Conservation (phyloP, 2,329 filamentous ascomycete genomes). For the Graphilbum ipis-grandicollis region DNA sequence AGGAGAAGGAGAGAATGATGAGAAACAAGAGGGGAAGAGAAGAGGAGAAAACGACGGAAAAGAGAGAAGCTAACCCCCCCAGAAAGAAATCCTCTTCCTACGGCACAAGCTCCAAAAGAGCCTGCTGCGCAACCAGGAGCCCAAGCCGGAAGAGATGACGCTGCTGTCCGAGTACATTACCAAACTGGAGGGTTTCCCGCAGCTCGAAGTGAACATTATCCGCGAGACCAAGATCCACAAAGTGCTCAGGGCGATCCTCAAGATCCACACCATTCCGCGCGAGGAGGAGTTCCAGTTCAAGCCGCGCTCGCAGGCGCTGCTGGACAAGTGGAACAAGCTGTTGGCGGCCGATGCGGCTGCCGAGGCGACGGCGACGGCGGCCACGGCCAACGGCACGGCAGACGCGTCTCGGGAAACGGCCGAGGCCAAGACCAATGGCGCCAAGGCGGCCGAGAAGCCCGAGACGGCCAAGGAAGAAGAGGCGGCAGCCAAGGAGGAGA, state of each 20-base stretch:
- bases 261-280: constrained; percentile 67
- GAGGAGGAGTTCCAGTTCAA: constrained; percentile 88
- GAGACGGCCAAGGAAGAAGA: constrained; percentile 9
- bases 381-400: constrained; percentile 16
- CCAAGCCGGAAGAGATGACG: constrained; percentile 74
- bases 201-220: constrained; percentile 81
- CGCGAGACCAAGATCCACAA: constrained; percentile 95
- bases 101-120: constrained; percentile 92
- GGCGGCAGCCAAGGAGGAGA: no score
- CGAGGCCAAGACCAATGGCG: constrained; percentile 16
- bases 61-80: no score
- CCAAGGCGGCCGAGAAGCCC: constrained; percentile 9
- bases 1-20: no score
- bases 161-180: constrained; percentile 60
- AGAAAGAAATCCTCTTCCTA: constrained; percentile 76
- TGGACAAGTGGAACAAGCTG: constrained; percentile 80
- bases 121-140: constrained; percentile 68
- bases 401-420: constrained; percentile 20
- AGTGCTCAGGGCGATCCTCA: constrained; percentile 86
- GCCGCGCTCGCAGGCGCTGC: constrained; percentile 56
- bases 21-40: no score
- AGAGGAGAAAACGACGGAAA: no score
- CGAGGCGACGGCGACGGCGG: constrained; percentile 14
- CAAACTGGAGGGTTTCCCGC: constrained; percentile 62
- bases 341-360: constrained; percentile 40